Percentiles rank a stretch among this genome's conserved stretches.
Evolutionary conservation across 805 yeast genomes (phyloP).

Genomic region (Lipomyces yamadae): DNA sequence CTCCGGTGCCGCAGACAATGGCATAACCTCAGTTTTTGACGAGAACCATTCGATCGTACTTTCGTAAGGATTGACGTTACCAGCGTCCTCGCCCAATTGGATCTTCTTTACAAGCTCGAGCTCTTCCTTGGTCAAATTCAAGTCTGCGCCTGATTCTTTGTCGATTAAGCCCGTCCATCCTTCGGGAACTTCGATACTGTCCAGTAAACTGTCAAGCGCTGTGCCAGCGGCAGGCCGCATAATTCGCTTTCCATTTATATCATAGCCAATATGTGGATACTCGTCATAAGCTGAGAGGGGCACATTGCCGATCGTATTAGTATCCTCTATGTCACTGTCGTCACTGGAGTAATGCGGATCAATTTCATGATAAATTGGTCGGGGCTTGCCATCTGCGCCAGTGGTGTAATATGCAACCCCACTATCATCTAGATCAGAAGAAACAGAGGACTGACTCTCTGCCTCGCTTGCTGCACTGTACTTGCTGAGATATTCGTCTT

Average conservation of each 20-base stretch:
- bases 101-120: slow-evolving; percentile 84
- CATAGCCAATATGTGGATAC: slow-evolving; percentile 96
- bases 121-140: slow-evolving; percentile 86
- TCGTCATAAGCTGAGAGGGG: slow-evolving; percentile 94
- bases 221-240: slow-evolving; percentile 99
- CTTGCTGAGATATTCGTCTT: slow-evolving; percentile 24
- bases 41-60: slow-evolving; percentile 97
- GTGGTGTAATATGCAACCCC: slow-evolving; percentile 22
- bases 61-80: slow-evolving; percentile 87
- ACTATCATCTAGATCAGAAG: slow-evolving; percentile 22
- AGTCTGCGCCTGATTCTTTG: slow-evolving; percentile 80
- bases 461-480: slow-evolving; percentile 23
- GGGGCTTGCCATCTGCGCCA: slow-evolving; percentile 73
- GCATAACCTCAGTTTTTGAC: slow-evolving; percentile 81
- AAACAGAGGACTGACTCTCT: slow-evolving; percentile 31
- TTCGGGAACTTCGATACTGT: slow-evolving; percentile 90
- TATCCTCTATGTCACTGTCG: slow-evolving; percentile 81
- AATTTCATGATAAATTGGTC: slow-evolving; percentile 84
- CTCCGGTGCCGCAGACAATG: slow-evolving; percentile 90
- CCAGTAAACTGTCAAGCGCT: slow-evolving; percentile 88
- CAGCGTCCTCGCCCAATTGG: slow-evolving; percentile 83
- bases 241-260: slow-evolving; percentile 94
- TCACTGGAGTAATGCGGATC: slow-evolving; percentile 90
- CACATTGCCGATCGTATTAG: slow-evolving; percentile 90
- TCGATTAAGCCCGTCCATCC: slow-evolving; percentile 99